Base-by-base conservation (phyloP, 768 basidiomycete genomes). In the Tylopilus plumbeoviolaceoides region DNA sequence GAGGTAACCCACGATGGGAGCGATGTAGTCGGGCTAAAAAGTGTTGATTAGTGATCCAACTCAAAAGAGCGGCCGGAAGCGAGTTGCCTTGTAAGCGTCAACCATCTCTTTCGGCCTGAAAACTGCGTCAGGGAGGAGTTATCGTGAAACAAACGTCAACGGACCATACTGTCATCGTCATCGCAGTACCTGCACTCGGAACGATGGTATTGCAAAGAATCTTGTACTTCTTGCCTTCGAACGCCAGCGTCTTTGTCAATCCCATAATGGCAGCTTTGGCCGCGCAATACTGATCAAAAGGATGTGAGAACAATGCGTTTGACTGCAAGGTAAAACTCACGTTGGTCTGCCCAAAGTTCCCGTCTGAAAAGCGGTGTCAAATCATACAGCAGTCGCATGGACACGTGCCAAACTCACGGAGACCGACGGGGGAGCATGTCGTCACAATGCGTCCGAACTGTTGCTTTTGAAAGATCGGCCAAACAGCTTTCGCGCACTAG, bases 391-490 rank as follows among this genome's bases (percentile, higher is more conserved):
- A 54, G 7, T 11, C 23, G 43, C 39, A 31, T 10, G 33, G 5
- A 36, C 25, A 20, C 15, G 17, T 1, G 6, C 53, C n/a, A 2
- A 2, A 78, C 90, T 63, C 63, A 94, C 92, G 93, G 48, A 98
- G 84, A 54, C 95, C 95, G 46, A 92, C 92, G 65, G 87, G 85
- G 2, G 94, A 98, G 54, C 84, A 81, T n/a, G 94, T 98, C 28
- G 90, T 95, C 48, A 98, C 81, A 63, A 99, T 94, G 41, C 97
- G 84, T 27, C 97, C 97, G 65, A 85, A 97, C 71, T 92, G 93
- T 68, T 98, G 95, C 73, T 93, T 88, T 70, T 89, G 88, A 82
- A 99, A 98, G 60, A 91, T 74, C 1, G 95, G 93, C 97, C 97
- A 99, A 23, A 91, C 87, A 6, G 95, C 97, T 65, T 95, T 90